Conservation (phyloP, 192 early-diverging fungal species). For the Backusella circina region DNA sequence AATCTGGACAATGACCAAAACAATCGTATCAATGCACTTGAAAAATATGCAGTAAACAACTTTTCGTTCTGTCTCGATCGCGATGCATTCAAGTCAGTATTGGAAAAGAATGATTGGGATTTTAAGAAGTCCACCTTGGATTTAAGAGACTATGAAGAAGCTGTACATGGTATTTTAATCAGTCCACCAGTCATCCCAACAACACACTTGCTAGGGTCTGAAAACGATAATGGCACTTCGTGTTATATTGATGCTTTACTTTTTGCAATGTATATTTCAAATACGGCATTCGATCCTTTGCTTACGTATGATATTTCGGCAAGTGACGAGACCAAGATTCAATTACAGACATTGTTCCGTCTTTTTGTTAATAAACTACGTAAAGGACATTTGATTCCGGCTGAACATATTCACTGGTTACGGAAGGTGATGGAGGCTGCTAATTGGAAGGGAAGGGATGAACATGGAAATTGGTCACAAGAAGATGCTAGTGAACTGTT, state of each 20-base stretch:
- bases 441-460: conserved; percentile 43
- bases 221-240: conserved; percentile 57
- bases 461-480: conserved; percentile 35
- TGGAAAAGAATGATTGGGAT: conserved; percentile 35
- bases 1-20: neutral
- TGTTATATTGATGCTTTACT: conserved; percentile 69
- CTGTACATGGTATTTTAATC: conserved; percentile 31
- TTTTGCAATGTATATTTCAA: conserved; percentile 63
- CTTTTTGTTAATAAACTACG: conserved; percentile 61
- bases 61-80: conserved; percentile 1
- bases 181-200: neutral
- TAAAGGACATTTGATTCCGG: conserved; percentile 52
- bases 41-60: neutral
- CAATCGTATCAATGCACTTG: neutral
- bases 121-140: conserved; percentile 15
- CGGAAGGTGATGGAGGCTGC: conserved; percentile 44
- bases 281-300: conserved; percentile 53
- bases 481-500: conserved; percentile 71
- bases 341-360: conserved; percentile 48
- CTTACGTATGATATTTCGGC: conserved; percentile 32
- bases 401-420: conserved; percentile 48
- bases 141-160: conserved; percentile 29
- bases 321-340: conserved; percentile 22
- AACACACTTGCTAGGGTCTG: conserved; percentile 43
- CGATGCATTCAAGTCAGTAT: conserved; percentile 4